These are phyloP conservation scores for Mucor plumbeus DNA, from an alignment of 371 early-diverging fungal species.

Conservation along the genomic window DNA sequence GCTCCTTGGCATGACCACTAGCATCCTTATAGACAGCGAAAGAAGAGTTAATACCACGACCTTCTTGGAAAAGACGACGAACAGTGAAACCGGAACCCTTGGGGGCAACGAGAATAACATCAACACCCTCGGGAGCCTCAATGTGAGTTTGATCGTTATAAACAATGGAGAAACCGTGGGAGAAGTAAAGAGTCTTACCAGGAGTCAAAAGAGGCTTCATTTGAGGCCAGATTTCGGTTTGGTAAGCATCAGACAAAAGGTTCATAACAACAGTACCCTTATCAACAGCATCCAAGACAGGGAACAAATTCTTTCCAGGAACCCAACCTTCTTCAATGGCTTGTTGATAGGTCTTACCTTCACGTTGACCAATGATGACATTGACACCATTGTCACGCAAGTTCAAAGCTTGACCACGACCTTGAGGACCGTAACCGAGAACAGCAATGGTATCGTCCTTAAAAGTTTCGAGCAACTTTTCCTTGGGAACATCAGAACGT, in stretches of 20 bases:
- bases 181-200: slow-evolving; percentile 98
- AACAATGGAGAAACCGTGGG: slow-evolving; percentile 96
- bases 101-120: slow-evolving; percentile 96
- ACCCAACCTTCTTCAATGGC: slow-evolving; percentile 96
- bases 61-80: slow-evolving; percentile 94
- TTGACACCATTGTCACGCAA: slow-evolving; percentile 95
- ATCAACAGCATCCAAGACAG: slow-evolving; percentile 89
- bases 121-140: slow-evolving; percentile 88
- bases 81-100: slow-evolving; percentile 97
- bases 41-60: slow-evolving; percentile 97
- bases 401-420: slow-evolving; percentile 96
- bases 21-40: slow-evolving; percentile 95
- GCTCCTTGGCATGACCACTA: slow-evolving; percentile 91
- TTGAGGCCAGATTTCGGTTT: slow-evolving; percentile 90
- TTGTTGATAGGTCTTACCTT: slow-evolving; percentile 92
- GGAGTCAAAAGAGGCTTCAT: slow-evolving; percentile 91
- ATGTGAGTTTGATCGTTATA: slow-evolving; percentile 93
- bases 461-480: slow-evolving; percentile 91
- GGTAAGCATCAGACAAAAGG: slow-evolving; percentile 96
- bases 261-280: slow-evolving; percentile 94
- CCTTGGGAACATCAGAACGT: slow-evolving; percentile 91
- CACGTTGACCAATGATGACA: slow-evolving; percentile 94
- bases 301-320: slow-evolving; percentile 94
- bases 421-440: slow-evolving; percentile 97
- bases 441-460: slow-evolving; percentile 94